phyloP scores from a whole-genome alignment of 192 early-diverging fungal genomes.

The Rhizophagus prolifer region DNA sequence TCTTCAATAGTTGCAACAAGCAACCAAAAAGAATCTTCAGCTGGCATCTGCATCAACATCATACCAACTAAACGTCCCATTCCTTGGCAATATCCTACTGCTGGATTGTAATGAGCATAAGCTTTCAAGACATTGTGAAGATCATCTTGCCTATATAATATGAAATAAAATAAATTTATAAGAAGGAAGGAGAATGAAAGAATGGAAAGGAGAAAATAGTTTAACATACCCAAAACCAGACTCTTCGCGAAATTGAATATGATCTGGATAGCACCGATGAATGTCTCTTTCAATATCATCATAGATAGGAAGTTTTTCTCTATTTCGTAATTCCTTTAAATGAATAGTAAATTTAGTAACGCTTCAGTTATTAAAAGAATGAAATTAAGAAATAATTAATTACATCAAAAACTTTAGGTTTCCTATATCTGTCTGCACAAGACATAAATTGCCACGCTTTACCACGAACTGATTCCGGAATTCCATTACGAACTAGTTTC shows the following conservation, averaged over 20 bases:
- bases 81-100: constrained; percentile 93
- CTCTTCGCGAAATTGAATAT: constrained; percentile 71
- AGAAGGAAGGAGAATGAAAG: no score
- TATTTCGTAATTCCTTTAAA: constrained; percentile 37
- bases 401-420: constrained; percentile 51
- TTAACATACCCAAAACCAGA: constrained; percentile 54
- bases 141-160: constrained; percentile 56
- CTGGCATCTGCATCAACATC: constrained; percentile 83
- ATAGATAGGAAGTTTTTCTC: constrained; percentile 60
- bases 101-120: constrained; percentile 84
- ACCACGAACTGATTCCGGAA: constrained; percentile 69
- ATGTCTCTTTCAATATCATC: constrained; percentile 93
- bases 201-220: background rate
- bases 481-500: constrained; percentile 64
- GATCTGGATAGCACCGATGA: constrained; percentile 85
- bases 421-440: constrained; percentile 48
- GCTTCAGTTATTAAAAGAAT: no score
- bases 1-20: constrained; percentile 72
- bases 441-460: constrained; percentile 70
- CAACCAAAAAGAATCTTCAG: constrained; percentile 90
- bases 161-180: background rate
- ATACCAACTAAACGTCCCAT: constrained; percentile 92
- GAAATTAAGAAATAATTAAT: background rate
- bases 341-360: background rate
- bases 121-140: constrained; percentile 77